Base-by-base conservation (phyloP, 2,329 filamentous ascomycete species). In the Anthostomella pinea region DNA sequence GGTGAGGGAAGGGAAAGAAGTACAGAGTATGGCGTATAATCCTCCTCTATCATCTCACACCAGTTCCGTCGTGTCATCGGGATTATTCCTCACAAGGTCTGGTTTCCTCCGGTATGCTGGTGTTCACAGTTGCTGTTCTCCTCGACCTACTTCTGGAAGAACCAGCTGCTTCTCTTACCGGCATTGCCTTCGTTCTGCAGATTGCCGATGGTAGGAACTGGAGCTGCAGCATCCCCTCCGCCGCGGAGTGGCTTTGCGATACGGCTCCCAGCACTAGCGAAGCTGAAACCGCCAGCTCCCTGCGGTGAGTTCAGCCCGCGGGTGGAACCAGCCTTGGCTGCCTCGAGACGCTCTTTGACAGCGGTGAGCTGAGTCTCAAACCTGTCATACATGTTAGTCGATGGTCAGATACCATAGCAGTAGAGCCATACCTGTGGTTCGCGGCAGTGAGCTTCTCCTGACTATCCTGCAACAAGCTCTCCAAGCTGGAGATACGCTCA, bases 391-490 rank as follows among this genome's bases (percentile, higher is more conserved):
- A 27, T 39, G 54, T 66, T 52, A 66, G 58, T 45, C 47, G 17
- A 23, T 28, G 23, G 24, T 15, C 15, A 8, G 6, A 26, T 43
- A 37, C 38, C 22, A 34, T 43, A 32, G 21, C 25, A 35, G 40
- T 38, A 11, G 35, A 20, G 38, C 75, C 83, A 55, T 82, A 96
- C 93, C 94, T 86, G 69, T 97, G 91, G 65, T 96, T 98, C 25
- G 93, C 90, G 44, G 91, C 85, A 20, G 91, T 95, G 62, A 98
- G 78, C 72, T 98, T 98, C 73, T 98, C 93, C 69, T 98, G 93
- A 59, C 88, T 95, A 64, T 98, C 93, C 64, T 95, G 89, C 54
- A 98, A 75, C 58, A 98, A 70, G 57, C 79, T 84, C 70, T 98
- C 93, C 29, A 98, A 73, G 62, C 87, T 94, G 64, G 94, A 84